Conservation (phyloP, 306 rosid genomes). For the Malus orientalis region DNA sequence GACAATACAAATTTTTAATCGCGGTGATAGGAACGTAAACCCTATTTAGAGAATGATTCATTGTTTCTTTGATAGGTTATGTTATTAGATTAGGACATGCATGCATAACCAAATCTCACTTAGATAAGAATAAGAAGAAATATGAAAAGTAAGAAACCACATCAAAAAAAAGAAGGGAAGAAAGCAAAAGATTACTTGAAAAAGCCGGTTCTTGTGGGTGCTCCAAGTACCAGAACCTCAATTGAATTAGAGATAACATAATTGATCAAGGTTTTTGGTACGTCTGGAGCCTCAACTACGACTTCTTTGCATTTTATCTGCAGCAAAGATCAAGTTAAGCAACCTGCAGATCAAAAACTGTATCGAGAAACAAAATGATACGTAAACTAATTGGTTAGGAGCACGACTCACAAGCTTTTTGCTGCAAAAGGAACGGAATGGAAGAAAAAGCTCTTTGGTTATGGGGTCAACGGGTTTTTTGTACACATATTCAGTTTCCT, state of each 20-base stretch:
- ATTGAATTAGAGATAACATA: slow-evolving; percentile 28
- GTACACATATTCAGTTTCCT: slow-evolving; percentile 38
- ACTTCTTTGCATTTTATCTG: slow-evolving; percentile 75
- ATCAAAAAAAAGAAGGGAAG: no score
- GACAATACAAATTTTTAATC: background rate
- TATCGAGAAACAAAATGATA: no score
- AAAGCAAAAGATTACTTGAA: slow-evolving; percentile 30
- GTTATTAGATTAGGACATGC: no score
- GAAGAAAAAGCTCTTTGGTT: slow-evolving; percentile 60
- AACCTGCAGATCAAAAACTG: background rate
- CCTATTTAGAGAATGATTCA: no score
- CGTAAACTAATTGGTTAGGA: no score
- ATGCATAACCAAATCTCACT: no score
- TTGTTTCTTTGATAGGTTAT: no score
- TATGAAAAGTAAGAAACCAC: no score
- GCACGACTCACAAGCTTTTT: slow-evolving; percentile 49
- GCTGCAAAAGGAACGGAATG: slow-evolving; percentile 76
- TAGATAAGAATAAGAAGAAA: no score
- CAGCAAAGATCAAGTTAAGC: background rate
- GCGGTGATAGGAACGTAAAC: background rate
- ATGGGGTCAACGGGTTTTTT: slow-evolving; percentile 48
- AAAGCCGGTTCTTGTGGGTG: slow-evolving; percentile 57
- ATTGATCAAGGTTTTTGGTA: slow-evolving; percentile 50
- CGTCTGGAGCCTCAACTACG: slow-evolving; percentile 47
- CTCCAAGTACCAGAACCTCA: slow-evolving; percentile 70